Evolutionary conservation across 2,329 filamentous ascomycete species (phyloP), one percentile per base, ranked within the genome.

Genomic region (Didymella glomerata): DNA sequence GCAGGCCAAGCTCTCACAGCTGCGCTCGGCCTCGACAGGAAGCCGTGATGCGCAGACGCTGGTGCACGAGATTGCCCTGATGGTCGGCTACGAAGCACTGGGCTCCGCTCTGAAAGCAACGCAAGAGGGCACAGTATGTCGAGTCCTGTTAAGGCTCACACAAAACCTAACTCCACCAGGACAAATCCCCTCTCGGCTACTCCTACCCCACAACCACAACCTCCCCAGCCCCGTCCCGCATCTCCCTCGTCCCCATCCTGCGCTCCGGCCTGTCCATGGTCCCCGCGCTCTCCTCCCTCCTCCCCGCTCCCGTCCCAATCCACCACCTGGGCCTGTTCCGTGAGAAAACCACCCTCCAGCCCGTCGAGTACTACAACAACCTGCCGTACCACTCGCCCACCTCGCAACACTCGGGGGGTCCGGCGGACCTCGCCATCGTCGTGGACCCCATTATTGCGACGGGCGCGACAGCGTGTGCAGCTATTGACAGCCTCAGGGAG

Each of bases 311-410:
- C 14, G 90, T 94, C 30, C 89, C 93, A 7, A 86, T 97, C 64
- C 93, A 98, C 81, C 94, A 98, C 77, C 89, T 98, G 8, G 94
- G 95, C 66, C 89, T 98, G 73, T 98, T 94, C 84, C 92, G 93
- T 73, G 93, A 97, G 76, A 92, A 90, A 60, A 87, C 87, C 56
- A 94, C 91, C 44, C 88, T 97, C 56, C 88, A 92, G 71, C 92
- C 93, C 3, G 93, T 97, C 58, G 93, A 97, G 80, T 97, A 97
- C 85, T 97, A 97, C 85, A 97, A 97, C 83, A 97, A 97, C 79
- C 88, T 97, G 20, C 93, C 93, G 34, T 89, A 91, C 79, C 90
- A 92, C 79, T 75, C 82, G 38, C 82, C 68, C 54, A 80, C 80
- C 62, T 74, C 78, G 32, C 70, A 79, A 44, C 82, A 79, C 47